Evolutionary conservation across 2,329 filamentous ascomycete genomes (phyloP), one percentile per base, ranked within the genome.

Genomic region (Aplosporella prunicola): DNA sequence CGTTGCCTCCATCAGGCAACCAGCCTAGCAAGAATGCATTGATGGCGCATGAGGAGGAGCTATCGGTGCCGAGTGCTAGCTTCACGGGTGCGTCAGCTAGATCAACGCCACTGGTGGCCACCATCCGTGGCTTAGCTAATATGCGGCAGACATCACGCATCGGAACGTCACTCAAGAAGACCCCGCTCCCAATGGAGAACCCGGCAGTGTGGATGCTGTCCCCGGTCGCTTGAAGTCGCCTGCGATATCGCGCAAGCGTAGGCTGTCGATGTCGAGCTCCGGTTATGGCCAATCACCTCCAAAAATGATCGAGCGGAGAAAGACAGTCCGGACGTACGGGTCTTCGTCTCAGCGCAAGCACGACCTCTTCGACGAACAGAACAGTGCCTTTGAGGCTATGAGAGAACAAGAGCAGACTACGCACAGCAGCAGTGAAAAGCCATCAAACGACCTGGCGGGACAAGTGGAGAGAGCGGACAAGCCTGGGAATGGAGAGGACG

Each of bases 31-130:
- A 40, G 40, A 40, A 45, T 47, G 49, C 49, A 41, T 40, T 46
- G 20, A 35, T 42, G 20, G 43, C 45, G 31, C 16, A 8, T n/a
- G 15, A 32, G 25, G 43, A 41, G 15, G 22, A 24, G n/a, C 22
- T 8, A n/a, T 24, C 22, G 8, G 43, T 44, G 29, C 34, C 31
- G 16, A 47, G 48, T 24, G 57, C 51, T 14, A 50, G 52, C 20
- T 57, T 51, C 11, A 52, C 52, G 24, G 55, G 55, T 57, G 55
- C 20, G 40, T 30, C 25, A 42, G 20, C 29, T 2, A n/a, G 5
- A 10, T 23, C 9, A 24, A 14, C 18, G 35, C 24, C 11, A 20
- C 13, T 13, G 7, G 13, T n/a, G 9, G 20, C 3, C 15, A 14
- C 14, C 20, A 20, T 35, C 40, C 24, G 14, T 9, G n/a, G 15